These are phyloP conservation scores for Furcasterigmium sp. DNA, from an alignment of 2,329 filamentous ascomycete genomes.

Conservation along the genomic window DNA sequence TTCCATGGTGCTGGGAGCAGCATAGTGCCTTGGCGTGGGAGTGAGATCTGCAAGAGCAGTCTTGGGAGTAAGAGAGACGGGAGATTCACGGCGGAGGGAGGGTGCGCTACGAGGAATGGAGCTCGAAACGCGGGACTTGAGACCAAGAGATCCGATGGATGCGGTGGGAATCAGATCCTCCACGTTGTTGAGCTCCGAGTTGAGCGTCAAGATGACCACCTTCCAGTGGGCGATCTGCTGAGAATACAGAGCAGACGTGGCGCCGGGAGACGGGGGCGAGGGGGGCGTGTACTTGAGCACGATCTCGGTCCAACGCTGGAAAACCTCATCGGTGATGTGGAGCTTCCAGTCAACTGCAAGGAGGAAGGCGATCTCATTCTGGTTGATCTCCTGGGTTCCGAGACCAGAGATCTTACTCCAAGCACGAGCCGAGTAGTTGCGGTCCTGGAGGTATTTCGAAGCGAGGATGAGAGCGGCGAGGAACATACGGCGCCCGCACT, in stretches of 20 bases:
- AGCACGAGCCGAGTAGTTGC: slow-evolving; percentile 93
- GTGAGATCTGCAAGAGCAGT: slow-evolving; percentile 26
- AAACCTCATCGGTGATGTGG: slow-evolving; percentile 83
- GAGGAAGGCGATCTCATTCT: slow-evolving; percentile 91
- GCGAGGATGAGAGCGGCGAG: slow-evolving; percentile 89
- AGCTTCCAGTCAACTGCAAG: slow-evolving; percentile 89
- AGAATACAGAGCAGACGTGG: slow-evolving; percentile 33
- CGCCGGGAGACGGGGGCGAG: slow-evolving; percentile 50
- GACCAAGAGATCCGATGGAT: slow-evolving; percentile 14
- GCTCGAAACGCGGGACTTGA: slow-evolving; percentile 17
- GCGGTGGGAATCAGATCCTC: slow-evolving; percentile 40
- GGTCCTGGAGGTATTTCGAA: slow-evolving; percentile 96
- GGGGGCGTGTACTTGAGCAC: slow-evolving; percentile 78
- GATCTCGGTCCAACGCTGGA: slow-evolving; percentile 91
- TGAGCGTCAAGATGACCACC: slow-evolving; percentile 50
- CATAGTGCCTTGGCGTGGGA: slow-evolving; percentile 33
- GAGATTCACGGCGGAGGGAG: not conserved
- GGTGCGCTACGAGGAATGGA: slow-evolving; percentile 22
- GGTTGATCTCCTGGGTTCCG: slow-evolving; percentile 88
- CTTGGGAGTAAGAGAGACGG: slow-evolving; percentile 11
- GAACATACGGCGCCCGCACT: slow-evolving; percentile 97
- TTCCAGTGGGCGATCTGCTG: slow-evolving; percentile 52
- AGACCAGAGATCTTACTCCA: slow-evolving; percentile 99
- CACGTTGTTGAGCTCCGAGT: slow-evolving; percentile 54
- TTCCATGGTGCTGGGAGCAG: slow-evolving; percentile 44